Evolutionary conservation across 345 rosid species (phyloP).

Genomic region (Limnanthes douglasii): DNA sequence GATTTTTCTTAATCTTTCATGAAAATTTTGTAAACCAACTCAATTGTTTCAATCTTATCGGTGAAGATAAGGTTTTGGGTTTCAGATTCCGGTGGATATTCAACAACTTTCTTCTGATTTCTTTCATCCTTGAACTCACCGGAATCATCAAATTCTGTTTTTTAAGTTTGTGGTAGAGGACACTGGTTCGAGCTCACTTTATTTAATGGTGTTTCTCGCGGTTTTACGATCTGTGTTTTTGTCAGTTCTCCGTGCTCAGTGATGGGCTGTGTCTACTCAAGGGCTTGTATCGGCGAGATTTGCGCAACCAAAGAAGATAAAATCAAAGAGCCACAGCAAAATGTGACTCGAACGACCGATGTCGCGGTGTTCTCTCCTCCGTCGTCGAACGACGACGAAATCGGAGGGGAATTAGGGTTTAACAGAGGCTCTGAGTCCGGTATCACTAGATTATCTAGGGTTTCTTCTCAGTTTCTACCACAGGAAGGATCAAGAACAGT

Average conservation of each 20-base stretch:
- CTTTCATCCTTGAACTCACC: too few relatives aligned
- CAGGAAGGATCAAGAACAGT: slow-evolving; percentile 68
- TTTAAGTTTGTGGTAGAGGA: too few relatives aligned
- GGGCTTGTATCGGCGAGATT: slow-evolving; percentile 88
- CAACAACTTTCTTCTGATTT: too few relatives aligned
- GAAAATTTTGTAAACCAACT: too few relatives aligned
- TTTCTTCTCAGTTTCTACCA: slow-evolving; percentile 86
- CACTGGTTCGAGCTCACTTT: too few relatives aligned
- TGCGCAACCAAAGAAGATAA: slow-evolving; percentile 52
- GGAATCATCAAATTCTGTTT: too few relatives aligned
- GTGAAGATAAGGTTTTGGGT: too few relatives aligned
- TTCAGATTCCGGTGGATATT: too few relatives aligned
- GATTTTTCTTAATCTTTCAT: too few relatives aligned
- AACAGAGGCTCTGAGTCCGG: slow-evolving; percentile 45
- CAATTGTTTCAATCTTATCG: too few relatives aligned
- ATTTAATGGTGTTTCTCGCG: too few relatives aligned
- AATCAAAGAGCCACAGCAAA: slow-evolving; percentile 16
- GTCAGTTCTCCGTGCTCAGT: slow-evolving; percentile 9
- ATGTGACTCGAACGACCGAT: slow-evolving; percentile 6
- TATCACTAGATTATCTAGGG: slow-evolving; percentile 75
- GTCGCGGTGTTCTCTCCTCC: slow-evolving; percentile 43
- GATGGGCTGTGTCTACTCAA: slow-evolving; percentile 95
- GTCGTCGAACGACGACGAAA: slow-evolving; percentile 32
- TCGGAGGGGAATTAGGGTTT: slow-evolving; percentile 23
- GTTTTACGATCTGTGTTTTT: background rate